Base-by-base conservation (phyloP, 1,284 basidiomycete genomes). In the Cryptococcus depauperatus region DNA sequence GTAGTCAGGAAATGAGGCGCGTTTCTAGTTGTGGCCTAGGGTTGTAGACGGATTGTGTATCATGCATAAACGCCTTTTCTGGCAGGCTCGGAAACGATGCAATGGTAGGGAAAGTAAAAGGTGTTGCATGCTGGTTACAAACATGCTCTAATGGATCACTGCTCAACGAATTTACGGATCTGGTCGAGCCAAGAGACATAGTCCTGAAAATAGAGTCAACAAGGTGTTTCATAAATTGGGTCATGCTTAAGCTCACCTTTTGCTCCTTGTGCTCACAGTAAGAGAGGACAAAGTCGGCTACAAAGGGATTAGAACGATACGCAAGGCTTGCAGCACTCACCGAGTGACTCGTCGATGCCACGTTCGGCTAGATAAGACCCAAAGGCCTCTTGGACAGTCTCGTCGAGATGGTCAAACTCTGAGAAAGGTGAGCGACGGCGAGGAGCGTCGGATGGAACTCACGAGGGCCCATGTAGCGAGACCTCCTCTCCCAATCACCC, bases 201-300 rank as follows among this genome's bases (percentile, higher is more conserved):
- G 75, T 96, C 92, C 85, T 89, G 48, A 29, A 8, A 2, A 23
- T 5, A 13, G 21, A 19, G 33, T 27, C 25, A 41, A 19, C 19
- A 30, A 8, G 8, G n/a, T n/a, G n/a, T n/a, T n/a, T n/a, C n/a
- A n/a, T n/a, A n/a, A n/a, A n/a, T n/a, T n/a, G n/a, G n/a, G n/a
- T n/a, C 21, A 13, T 46, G 21, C 3, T 35, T 3, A 14, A 10
- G 46, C 49, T 42, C 41, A 84, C 85, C 77, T 82, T 82, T 74
- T 93, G 90, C 65, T 92, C 89, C 77, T 93, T 93, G 75, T 76
- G 76, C 66, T 87, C 84, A 19, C 84, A 81, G 63, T 85, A 91
- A 54, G 86, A 82, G 23, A 85, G 83, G 51, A 92, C 78, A 72
- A 91, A 90, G 58, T 79, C 66, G 4, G 86, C 68, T 69, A 38